Evolutionary conservation across 2,329 filamentous ascomycete genomes (phyloP), one percentile per base, ranked within the genome.

Genomic region (Fusarium annulatum): DNA sequence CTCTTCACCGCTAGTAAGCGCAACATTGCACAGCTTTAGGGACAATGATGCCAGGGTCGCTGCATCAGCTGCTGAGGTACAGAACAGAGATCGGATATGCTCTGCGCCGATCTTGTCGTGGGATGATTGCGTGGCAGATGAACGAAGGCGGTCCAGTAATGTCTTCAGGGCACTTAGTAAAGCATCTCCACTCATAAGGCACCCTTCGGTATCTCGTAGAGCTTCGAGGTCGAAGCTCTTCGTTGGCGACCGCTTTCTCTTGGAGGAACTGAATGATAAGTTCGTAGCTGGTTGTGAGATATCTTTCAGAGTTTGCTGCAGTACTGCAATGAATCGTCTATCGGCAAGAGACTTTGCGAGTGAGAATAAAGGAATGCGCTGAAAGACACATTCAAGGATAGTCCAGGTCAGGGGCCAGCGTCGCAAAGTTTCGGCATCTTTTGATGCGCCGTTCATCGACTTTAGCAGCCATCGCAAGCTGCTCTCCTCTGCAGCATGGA

Each of bases 341-440:
- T 95, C 91, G 28, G 89, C 90, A 11, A 97, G 86, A 8, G 93
- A 90, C 65, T 91, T 90, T 14, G 93, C 93, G 30, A 94, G 85
- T 16, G 90, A 91, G 51, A 92, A 91, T 0, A 90, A 84, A 0
- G 93, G 91, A 23, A 96, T 89, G n/a, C 90, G 84, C 56, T 86
- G 84, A 61, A 94, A 86, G 53, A 92, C 85, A 66, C 87, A 87
- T 49, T 85, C 85, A 30, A 95, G 80, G 41, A 94, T 86, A 36
- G 84, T 85, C 93, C 90, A 92, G 15, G 88, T 85, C 59, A 88
- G 79, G 52, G 88, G 87, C 74, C 86, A 89, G 69, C 88, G 84
- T 74, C 89, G 86, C 57, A 89, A 75, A 45, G 84, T 86, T 78
- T 90, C 88, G 59, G 87, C 85, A 42, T 84, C 80, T 38, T 82